Percentiles rank a stretch among this genome's conserved stretches.
Evolutionary conservation across 1,139 yeast genomes (phyloP).

Genomic region (Taphrina betulina): DNA sequence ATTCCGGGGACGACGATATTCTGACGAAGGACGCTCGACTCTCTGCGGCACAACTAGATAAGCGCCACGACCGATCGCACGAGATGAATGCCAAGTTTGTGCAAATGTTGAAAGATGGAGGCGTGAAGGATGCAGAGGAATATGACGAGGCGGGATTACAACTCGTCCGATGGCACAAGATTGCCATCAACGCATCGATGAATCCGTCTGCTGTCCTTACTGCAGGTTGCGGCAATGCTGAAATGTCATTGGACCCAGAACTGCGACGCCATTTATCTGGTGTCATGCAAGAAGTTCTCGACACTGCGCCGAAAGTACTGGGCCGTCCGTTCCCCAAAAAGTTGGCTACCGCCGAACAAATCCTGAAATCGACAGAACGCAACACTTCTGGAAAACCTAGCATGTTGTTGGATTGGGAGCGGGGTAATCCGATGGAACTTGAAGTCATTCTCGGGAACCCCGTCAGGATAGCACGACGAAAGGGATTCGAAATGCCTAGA

Average conservation of each 20-base stretch:
- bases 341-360: conserved; percentile 31
- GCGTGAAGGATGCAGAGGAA: conserved; percentile 32
- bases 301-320: conserved; percentile 27
- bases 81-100: conserved; percentile 24
- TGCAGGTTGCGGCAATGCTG: conserved; percentile 30
- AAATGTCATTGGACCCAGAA: conserved; percentile 31
- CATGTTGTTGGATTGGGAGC: conserved; percentile 68
- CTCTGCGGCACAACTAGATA: neutral
- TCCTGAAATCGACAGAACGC: conserved; percentile 30
- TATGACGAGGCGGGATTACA: conserved; percentile 30
- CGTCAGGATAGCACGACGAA: conserved; percentile 55
- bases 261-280: conserved; percentile 27
- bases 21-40: neutral
- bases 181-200: conserved; percentile 31
- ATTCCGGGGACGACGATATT: conserved; percentile 21
- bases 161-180: conserved; percentile 31
- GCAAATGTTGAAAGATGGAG: conserved; percentile 13
- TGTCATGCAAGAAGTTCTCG: conserved; percentile 31
- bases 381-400: conserved; percentile 50
- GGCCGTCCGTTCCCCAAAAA: conserved; percentile 29
- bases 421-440: conserved; percentile 66
- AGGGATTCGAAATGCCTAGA: conserved; percentile 59
- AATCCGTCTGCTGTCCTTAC: conserved; percentile 32
- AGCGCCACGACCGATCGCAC: conserved; percentile 2
- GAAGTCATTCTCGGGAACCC: conserved; percentile 75